Evolutionary conservation across 148 eudicot genomes (phyloP).

Genomic region (Chenopodium berlandieri): DNA sequence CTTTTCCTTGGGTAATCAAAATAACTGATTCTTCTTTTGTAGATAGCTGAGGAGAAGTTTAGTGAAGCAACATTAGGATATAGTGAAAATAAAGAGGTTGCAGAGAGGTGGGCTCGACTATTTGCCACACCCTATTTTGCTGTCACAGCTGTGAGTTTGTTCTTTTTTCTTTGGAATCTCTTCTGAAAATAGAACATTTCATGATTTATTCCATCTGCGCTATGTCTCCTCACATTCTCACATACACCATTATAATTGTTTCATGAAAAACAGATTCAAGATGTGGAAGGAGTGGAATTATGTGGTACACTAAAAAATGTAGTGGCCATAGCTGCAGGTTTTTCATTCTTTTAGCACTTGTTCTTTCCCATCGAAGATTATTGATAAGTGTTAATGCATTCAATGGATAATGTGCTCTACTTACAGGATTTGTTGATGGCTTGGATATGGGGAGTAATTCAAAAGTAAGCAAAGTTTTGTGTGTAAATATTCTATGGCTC

Average conservation of each 20-base stretch:
- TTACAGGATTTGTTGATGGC: conserved; percentile 91
- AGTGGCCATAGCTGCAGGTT: conserved; percentile 97
- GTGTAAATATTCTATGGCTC: neutral
- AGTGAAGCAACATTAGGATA: conserved; percentile 95
- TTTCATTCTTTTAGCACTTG: neutral
- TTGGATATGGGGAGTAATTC: conserved; percentile 94
- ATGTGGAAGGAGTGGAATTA: conserved; percentile 96
- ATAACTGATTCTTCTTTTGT: conserved; percentile 16
- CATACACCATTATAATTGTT: neutral
- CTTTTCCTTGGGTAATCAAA: neutral
- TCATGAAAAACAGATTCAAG: conserved; percentile 56
- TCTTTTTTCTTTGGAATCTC: neutral
- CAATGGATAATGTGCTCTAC: neutral
- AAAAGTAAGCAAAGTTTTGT: conserved; percentile 46
- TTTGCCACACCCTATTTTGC: conserved; percentile 75
- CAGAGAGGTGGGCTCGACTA: conserved; percentile 82
- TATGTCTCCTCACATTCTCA: neutral
- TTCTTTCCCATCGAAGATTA: neutral
- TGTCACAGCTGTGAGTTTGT: conserved; percentile 74
- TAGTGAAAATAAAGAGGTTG: conserved; percentile 60
- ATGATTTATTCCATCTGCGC: neutral
- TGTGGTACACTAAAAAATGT: conserved; percentile 97
- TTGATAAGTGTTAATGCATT: neutral
- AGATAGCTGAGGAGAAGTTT: conserved; percentile 91
- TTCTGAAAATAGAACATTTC: neutral